Base-by-base conservation (phyloP, 2,329 filamentous ascomycete genomes). In the Colletotrichum musae region DNA sequence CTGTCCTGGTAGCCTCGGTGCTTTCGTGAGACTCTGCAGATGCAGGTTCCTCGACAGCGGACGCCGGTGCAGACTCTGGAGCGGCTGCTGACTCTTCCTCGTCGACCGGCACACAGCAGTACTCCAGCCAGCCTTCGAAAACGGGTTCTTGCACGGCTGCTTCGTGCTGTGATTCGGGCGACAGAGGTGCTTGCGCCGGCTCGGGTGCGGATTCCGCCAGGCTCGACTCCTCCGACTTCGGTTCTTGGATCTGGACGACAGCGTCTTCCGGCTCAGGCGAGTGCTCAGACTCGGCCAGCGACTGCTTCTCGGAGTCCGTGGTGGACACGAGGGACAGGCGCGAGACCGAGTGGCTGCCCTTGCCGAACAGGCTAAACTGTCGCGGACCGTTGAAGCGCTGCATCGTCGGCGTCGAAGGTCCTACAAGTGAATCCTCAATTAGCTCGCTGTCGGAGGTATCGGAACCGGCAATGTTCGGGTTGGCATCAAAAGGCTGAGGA, bases 61-160 rank as follows among this genome's bases (percentile, higher is more conserved):
- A 21, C 47, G 61, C 48, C 50, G 58, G 48, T n/a, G 54, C 54
- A n/a, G 15, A 24, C 47, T 64, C 48, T 50, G 58, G 51, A n/a
- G 58, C 54, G 24, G n/a, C 47, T 18, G 59, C 51, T 18, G 57
- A 28, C 26, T 68, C 68, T 41, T 70, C 68, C 9, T 64, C 58
- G 9, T 53, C 70, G 9, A 60, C 18, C 24, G 72, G 62, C 21
- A 70, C 65, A 52, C 70, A 70, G 26, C 62, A 68, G 52, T 72
- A 72, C 26, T 70, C 71, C 39, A 72, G 54, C 71, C 71, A 72
- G 21, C 71, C 71, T 47, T 70, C 71, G 16, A 71, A 43, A 5
- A 18, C 43, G 3, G 66, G 64, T 41, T 64, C 58, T 36, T 36
- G 16, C n/a, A 47, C 21, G 28, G 66, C 36, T 13, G 16, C n/a